Conservation (phyloP, 805 yeast species). For the Scheffersomyces ergatensis region DNA sequence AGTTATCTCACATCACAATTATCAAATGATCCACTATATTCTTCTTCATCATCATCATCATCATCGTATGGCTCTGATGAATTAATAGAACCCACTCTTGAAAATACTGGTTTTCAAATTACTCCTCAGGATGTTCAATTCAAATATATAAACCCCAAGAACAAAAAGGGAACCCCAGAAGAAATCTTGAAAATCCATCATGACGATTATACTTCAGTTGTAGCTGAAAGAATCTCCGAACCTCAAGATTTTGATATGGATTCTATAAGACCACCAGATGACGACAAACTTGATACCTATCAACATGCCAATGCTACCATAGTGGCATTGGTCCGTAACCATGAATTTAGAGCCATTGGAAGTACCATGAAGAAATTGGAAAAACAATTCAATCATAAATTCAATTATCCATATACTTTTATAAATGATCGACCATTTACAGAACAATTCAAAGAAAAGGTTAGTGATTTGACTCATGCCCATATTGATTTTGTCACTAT, state of each 20-base stretch:
- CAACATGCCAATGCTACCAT: slow-evolving; percentile 73
- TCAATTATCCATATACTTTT: slow-evolving; percentile 78
- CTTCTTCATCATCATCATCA: no score
- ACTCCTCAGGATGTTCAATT: slow-evolving; percentile 30
- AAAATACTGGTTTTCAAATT: slow-evolving; percentile 13
- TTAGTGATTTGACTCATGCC: slow-evolving; percentile 14
- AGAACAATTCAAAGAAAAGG: slow-evolving; percentile 47
- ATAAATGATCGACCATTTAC: slow-evolving; percentile 69
- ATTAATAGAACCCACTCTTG: no score
- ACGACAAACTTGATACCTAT: slow-evolving; percentile 23
- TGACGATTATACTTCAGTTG: slow-evolving; percentile 32
- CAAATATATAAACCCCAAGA: slow-evolving; percentile 25
- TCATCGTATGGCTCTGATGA: no score
- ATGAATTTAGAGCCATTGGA: slow-evolving; percentile 50
- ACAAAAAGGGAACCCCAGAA: slow-evolving; percentile 25
- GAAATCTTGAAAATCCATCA: slow-evolving; percentile 37
- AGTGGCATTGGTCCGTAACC: slow-evolving; percentile 67
- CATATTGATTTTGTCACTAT: slow-evolving; percentile 39
- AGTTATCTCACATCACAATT: no score
- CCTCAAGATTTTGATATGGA: slow-evolving; percentile 38
- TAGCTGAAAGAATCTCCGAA: slow-evolving; percentile 39
- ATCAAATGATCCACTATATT: no score
- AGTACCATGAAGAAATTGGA: slow-evolving; percentile 62
- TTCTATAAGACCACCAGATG: slow-evolving; percentile 1
- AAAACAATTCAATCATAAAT: slow-evolving; percentile 61